These are phyloP conservation scores for Botrytis aclada DNA, from an alignment of 2,329 filamentous ascomycete species.

Conservation along the genomic window DNA sequence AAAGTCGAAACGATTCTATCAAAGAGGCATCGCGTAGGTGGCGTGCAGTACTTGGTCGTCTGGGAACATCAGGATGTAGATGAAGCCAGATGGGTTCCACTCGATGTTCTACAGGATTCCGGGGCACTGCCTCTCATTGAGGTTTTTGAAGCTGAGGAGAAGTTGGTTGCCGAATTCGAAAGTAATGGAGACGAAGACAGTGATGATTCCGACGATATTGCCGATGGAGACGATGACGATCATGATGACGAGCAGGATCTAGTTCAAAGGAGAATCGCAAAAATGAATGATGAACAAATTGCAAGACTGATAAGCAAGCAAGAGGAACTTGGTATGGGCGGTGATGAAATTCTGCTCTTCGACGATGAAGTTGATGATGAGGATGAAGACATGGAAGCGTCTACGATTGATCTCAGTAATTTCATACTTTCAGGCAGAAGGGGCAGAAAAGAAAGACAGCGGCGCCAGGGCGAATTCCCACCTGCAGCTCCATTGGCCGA, in stretches of 20 bases:
- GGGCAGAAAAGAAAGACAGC: conserved; percentile 29
- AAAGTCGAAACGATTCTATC: conserved; percentile 44
- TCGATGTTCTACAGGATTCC: conserved; percentile 35
- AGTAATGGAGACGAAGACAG: conserved; percentile 39
- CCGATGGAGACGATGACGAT: conserved; percentile 37
- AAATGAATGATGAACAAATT: conserved; percentile 61
- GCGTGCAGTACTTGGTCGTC: conserved; percentile 51
- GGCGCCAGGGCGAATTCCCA: conserved; percentile 45
- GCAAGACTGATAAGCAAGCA: conserved; percentile 60
- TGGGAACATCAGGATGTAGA: conserved; percentile 44
- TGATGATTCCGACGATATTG: conserved; percentile 7
- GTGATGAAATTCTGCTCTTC: conserved; percentile 57
- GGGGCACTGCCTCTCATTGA: conserved; percentile 36
- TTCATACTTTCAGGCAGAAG: conserved; percentile 25
- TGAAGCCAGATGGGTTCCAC: conserved; percentile 49
- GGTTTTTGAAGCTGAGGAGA: conserved; percentile 38
- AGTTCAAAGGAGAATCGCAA: conserved; percentile 36
- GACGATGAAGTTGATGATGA: conserved; percentile 42
- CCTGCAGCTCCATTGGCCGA: conserved; percentile 54
- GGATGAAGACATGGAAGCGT: conserved; percentile 24
- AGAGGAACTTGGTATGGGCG: conserved; percentile 59
- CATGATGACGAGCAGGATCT: conserved; percentile 39
- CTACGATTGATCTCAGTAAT: background rate
- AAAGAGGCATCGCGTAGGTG: conserved; percentile 44
- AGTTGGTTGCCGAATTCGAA: conserved; percentile 35